Conservation (phyloP, 2,329 filamentous ascomycete species). For the Aspergillus fumigatus region DNA sequence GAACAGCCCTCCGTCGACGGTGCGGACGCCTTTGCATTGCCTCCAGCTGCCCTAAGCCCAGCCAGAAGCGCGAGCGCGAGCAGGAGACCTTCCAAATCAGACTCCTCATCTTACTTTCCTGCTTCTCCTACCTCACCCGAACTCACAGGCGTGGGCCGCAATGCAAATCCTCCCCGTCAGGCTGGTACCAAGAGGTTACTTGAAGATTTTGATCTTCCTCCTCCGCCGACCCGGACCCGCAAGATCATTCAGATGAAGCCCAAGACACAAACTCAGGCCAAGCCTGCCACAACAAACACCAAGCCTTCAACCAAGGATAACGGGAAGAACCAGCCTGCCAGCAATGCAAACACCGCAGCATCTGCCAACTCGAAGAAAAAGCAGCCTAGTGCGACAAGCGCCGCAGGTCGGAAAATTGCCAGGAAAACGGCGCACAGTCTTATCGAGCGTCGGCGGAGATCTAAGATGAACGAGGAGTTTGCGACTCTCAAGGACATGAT, state of each 20-base stretch:
- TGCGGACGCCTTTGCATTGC: constrained; percentile 32
- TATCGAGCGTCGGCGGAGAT: constrained; percentile 82
- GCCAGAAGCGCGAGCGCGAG: constrained; percentile 17
- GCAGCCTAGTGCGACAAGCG: constrained; percentile 68
- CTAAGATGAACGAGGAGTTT: constrained; percentile 99
- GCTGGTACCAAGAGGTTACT: constrained; percentile 37
- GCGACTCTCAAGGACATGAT: constrained; percentile 91
- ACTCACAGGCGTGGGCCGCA: constrained; percentile 18
- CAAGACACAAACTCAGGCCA: constrained; percentile 45
- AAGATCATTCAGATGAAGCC: constrained; percentile 99
- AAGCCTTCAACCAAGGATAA: constrained; percentile 22
- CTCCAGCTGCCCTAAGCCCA: constrained; percentile 33
- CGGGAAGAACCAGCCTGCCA: constrained; percentile 12
- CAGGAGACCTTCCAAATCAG: constrained; percentile 26
- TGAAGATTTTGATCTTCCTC: constrained; percentile 70
- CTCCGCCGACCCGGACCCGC: constrained; percentile 82
- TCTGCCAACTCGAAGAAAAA: constrained; percentile 63
- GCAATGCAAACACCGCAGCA: constrained; percentile 17
- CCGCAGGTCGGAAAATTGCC: constrained; percentile 88
- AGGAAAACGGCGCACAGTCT: constrained; percentile 94
- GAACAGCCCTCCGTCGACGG: constrained; percentile 28
- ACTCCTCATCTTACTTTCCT: constrained; percentile 26
- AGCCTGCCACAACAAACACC: constrained; percentile 29
- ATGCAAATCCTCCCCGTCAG: constrained; percentile 23
- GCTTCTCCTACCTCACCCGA: constrained; percentile 33